Conservation (phyloP, 306 rosid genomes). For the Castanopsis chinensis region DNA sequence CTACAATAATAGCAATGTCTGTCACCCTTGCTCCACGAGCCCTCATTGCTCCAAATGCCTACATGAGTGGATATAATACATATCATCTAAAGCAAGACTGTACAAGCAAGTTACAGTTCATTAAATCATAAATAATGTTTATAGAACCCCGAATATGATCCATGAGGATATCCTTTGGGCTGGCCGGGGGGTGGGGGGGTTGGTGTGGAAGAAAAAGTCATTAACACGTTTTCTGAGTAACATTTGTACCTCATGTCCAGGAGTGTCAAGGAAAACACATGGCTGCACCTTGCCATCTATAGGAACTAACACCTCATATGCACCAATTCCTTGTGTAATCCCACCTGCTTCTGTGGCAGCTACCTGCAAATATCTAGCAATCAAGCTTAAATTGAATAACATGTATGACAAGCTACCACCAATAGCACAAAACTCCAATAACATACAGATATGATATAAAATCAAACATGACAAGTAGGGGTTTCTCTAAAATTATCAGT, state of each 20-base stretch:
- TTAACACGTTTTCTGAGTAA: slow-evolving; percentile 1
- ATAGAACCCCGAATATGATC: slow-evolving; percentile 15
- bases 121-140: neutral
- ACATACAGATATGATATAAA: neutral
- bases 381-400: slow-evolving; percentile 25
- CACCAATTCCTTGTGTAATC: slow-evolving; percentile 98
- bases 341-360: slow-evolving; percentile 99
- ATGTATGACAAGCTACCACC: slow-evolving; percentile 3
- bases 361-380: slow-evolving; percentile 57
- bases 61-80: slow-evolving; percentile 35
- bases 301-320: slow-evolving; percentile 84
- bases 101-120: slow-evolving; percentile 20
- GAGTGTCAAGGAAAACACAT: slow-evolving; percentile 96
- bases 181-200: too few relatives aligned
- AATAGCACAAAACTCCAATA: slow-evolving; percentile 2
- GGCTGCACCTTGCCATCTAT: slow-evolving; percentile 76
- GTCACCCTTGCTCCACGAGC: slow-evolving; percentile 99
- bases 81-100: slow-evolving; percentile 34
- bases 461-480: neutral
- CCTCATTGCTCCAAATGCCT: slow-evolving; percentile 99
- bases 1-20: slow-evolving; percentile 89
- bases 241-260: slow-evolving; percentile 87
- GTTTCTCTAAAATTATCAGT: neutral
- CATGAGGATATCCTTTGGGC: neutral
- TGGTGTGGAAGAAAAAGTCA: too few relatives aligned